A percentile compares a stretch with the other conserved stretches of the same genome.
phyloP scores from a whole-genome alignment of 208 protist genomes.

The Porcisia deanei region DNA sequence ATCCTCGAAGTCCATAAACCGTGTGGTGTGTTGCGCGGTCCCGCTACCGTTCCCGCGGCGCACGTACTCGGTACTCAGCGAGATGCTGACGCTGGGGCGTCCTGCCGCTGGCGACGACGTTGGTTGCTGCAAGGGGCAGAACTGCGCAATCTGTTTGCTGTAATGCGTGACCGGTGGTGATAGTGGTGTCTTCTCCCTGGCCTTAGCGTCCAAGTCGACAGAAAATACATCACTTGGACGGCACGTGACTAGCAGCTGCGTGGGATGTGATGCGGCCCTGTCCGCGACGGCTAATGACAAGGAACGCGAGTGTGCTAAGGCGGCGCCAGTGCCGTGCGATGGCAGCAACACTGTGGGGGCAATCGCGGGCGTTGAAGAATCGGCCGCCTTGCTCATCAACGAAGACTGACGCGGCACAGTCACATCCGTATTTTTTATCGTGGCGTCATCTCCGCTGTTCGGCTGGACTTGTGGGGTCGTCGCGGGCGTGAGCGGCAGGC shows the following conservation, averaged over 20 bases:
- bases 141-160: not conserved
- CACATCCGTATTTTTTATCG: not conserved
- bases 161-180: not conserved
- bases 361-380: not conserved
- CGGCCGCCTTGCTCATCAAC: not conserved
- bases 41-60: conserved; percentile 24
- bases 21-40: conserved; percentile 14
- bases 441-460: not conserved
- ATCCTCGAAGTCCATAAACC: conserved; percentile 44
- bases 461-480: not conserved
- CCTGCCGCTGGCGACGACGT: not conserved
- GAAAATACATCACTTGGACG: not conserved
- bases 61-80: conserved; percentile 30
- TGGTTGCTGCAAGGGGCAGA: conserved; percentile 1
- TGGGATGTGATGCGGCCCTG: not conserved
- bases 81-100: conserved; percentile 9
- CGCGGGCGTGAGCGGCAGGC: not conserved
- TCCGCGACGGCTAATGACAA: not conserved
- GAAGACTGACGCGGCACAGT: not conserved
- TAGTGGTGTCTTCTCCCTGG: not conserved
- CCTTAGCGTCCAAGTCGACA: not conserved
- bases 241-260: not conserved
- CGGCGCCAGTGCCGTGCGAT: not conserved
- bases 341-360: not conserved
- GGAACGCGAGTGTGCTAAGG: not conserved